Conservation (phyloP, 2,329 filamentous ascomycete genomes). For the Cercospora beticola region DNA sequence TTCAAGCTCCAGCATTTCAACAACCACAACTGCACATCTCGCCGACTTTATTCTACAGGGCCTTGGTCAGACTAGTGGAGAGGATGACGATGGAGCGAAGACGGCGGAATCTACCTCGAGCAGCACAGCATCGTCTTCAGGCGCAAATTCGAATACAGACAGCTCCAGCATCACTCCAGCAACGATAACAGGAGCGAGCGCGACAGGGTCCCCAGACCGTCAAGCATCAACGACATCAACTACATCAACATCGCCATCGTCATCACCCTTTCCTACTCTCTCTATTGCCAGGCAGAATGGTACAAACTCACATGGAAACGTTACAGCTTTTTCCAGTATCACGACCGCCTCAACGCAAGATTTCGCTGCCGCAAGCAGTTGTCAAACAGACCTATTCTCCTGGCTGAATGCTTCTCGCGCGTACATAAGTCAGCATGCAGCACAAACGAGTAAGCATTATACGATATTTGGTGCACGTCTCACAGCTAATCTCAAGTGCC, state of each 20-base stretch:
- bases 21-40: background rate
- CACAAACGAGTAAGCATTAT: conserved; percentile 8
- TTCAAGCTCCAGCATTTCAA: background rate
- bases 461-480: background rate
- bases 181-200: background rate
- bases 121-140: background rate
- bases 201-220: background rate
- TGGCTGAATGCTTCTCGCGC: background rate
- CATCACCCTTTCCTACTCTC: background rate
- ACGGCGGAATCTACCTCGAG: background rate
- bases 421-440: background rate
- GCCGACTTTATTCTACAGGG: background rate
- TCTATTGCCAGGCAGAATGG: background rate
- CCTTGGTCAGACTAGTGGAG: background rate
- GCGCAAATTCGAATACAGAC: background rate
- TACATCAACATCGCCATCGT: background rate
- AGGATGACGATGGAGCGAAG: background rate
- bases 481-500: background rate
- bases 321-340: background rate
- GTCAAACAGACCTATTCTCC: conserved; percentile 13
- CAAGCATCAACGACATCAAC: background rate
- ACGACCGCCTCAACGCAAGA: background rate
- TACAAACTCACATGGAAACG: background rate
- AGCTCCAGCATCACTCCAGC: background rate
- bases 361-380: conserved; percentile 14